Base-by-base conservation (phyloP, 768 basidiomycete species). In the Boletus barrowsii region DNA sequence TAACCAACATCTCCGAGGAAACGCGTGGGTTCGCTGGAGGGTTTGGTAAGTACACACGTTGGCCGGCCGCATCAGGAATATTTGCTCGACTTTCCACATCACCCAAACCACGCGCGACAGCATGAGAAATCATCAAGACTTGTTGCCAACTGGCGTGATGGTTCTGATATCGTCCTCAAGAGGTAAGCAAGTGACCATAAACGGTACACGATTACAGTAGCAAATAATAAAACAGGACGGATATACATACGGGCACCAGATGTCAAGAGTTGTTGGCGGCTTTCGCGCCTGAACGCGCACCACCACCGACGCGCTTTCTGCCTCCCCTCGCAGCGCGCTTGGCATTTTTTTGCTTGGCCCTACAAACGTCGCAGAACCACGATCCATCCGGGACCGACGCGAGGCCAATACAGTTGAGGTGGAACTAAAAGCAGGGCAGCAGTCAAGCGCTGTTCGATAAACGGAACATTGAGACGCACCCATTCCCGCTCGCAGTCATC, bases 401-500 rank as follows among this genome's bases (percentile, higher is more conserved):
- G 41, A 93, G 76, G 0, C 86, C 85, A 42, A 90, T 81, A 67
- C 90, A 93, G 14, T 73, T 75, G 52, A 93, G 75, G 68, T 93
- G 90, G 77, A 92, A 93, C 90, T 93, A 62, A 47, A 45, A 15
- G 6, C 51, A 45, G 41, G 52, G 30, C 59, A 53, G 41, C 29
- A 58, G 53, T 67, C 22, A 60, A 47, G 26, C 20, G 18, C 11
- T n/a, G 54, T 49, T 47, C n/a, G 17, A 30, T 24, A 47, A 14
- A 46, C 44, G 39, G 24, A 42, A 59, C 49, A 35, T 49, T 48
- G 50, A 51, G 43, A 61, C 90, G 67, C 61, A 95, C 93, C 93
- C 93, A 97, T 87, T 95, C 93, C 54, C 78, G 77, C 62, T 86
- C 83, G 73, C 93, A 96, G 42, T 79, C 76, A 17, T 76, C 74